Evolutionary conservation across 139 green algal species (phyloP).

Genomic region (Astrephomene gubernaculifera): DNA sequence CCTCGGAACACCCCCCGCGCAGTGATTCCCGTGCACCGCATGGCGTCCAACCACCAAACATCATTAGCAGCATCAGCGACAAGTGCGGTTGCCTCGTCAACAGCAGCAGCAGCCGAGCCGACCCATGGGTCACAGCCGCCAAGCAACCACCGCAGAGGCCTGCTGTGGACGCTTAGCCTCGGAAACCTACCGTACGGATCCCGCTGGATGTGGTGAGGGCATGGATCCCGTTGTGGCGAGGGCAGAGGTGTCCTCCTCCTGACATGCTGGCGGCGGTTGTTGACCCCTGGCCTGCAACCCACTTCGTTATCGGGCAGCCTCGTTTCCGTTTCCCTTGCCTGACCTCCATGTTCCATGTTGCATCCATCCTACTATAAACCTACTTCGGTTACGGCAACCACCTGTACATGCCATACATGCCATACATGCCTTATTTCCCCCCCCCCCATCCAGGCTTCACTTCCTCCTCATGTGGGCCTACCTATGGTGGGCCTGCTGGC

Average conservation of each 20-base stretch:
- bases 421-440: background rate
- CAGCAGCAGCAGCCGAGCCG: background rate
- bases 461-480: slow-evolving; percentile 46
- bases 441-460: background rate
- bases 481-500: slow-evolving; percentile 26
- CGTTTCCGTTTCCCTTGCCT: background rate
- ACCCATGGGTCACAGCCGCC: too few relatives aligned
- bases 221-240: background rate
- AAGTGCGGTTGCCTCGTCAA: background rate
- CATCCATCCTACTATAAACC: background rate
- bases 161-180: slow-evolving; percentile 46
- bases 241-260: too few relatives aligned
- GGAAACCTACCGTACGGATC: slow-evolving; percentile 38
- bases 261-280: background rate
- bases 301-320: background rate
- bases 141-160: background rate
- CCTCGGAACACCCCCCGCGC: background rate
- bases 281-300: background rate
- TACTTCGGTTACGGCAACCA: background rate
- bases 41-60: background rate
- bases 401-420: background rate
- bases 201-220: slow-evolving; percentile 35
- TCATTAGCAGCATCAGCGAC: background rate
- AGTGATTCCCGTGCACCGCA: slow-evolving; percentile 11
- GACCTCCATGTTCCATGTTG: too few relatives aligned